These are phyloP conservation scores for Eucalyptus urophylla DNA, from an alignment of 345 rosid genomes.

Conservation along the genomic window DNA sequence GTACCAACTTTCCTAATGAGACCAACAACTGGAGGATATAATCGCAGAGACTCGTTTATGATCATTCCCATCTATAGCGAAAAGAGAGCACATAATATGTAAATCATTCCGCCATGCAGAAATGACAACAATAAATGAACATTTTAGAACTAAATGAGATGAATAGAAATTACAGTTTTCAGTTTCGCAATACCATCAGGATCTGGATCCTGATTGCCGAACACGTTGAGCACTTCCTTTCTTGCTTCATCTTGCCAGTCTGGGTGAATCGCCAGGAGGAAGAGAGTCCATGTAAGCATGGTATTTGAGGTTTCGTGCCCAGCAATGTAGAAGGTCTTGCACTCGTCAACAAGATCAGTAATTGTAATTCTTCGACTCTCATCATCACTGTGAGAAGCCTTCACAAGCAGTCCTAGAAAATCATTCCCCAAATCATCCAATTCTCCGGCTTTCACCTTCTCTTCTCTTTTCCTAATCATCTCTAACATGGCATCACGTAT, in stretches of 20 bases:
- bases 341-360: constrained; percentile 18
- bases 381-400: not conserved
- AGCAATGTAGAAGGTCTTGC: constrained; percentile 21
- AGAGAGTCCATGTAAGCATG: constrained; percentile 18
- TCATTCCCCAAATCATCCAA: constrained; percentile 7
- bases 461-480: constrained; percentile 8
- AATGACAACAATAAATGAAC: not conserved
- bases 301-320: constrained; percentile 19
- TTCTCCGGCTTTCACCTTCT: not conserved
- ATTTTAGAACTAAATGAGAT: not conserved
- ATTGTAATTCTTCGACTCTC: not conserved
- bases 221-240: constrained; percentile 6
- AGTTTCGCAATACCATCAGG: not conserved
- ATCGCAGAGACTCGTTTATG: constrained; percentile 10
- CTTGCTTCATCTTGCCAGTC: constrained; percentile 37
- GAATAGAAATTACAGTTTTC: not conserved
- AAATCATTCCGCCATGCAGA: not conserved
- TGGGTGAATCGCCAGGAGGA: constrained; percentile 20
- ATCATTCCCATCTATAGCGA: constrained; percentile 8
- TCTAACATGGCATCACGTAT: not conserved
- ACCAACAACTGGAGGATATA: constrained; percentile 17
- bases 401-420: constrained; percentile 11
- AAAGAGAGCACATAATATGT: not conserved
- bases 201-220: not conserved
- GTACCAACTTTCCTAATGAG: not conserved